Conservation (phyloP, 768 basidiomycete genomes). For the Lactarius evosmus region DNA sequence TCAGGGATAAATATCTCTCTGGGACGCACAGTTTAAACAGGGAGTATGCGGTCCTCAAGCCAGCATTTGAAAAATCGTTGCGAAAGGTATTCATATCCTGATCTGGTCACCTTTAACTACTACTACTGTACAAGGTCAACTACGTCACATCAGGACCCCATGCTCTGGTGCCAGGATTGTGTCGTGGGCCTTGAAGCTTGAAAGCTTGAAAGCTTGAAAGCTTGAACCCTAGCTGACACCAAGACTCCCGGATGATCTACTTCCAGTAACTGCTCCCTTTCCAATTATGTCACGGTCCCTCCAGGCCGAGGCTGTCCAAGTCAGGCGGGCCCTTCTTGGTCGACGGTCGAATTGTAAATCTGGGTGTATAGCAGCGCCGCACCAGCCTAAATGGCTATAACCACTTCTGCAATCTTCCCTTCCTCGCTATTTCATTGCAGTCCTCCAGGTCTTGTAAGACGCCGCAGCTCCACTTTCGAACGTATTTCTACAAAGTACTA, state of each 20-base stretch:
- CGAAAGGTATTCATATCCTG: not conserved
- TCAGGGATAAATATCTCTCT: too few species aligned
- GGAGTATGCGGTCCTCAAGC: not conserved
- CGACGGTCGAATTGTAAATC: slow-evolving; percentile 14
- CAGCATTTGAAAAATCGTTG: not conserved
- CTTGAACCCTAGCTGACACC: not conserved
- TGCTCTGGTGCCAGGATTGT: not conserved
- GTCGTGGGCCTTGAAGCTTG: too few species aligned
- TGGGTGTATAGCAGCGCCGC: slow-evolving; percentile 2
- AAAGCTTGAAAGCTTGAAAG: too few species aligned
- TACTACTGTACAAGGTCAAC: too few species aligned
- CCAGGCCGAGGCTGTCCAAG: slow-evolving; percentile 3
- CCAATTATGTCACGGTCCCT: not conserved
- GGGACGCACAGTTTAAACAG: too few species aligned
- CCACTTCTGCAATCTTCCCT: slow-evolving; percentile 6
- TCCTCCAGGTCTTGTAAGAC: not conserved
- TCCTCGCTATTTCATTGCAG: not conserved
- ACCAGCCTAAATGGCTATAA: slow-evolving; percentile 12
- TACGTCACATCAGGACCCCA: too few species aligned
- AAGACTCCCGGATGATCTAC: not conserved
- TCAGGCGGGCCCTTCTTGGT: slow-evolving; percentile 3
- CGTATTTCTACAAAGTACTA: slow-evolving; percentile 27
- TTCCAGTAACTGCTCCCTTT: not conserved
- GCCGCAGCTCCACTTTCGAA: slow-evolving; percentile 20
- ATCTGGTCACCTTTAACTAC: not conserved